Evolutionary conservation across 2,329 filamentous ascomycete species (phyloP).

Genomic region (Fusarium succisae): DNA sequence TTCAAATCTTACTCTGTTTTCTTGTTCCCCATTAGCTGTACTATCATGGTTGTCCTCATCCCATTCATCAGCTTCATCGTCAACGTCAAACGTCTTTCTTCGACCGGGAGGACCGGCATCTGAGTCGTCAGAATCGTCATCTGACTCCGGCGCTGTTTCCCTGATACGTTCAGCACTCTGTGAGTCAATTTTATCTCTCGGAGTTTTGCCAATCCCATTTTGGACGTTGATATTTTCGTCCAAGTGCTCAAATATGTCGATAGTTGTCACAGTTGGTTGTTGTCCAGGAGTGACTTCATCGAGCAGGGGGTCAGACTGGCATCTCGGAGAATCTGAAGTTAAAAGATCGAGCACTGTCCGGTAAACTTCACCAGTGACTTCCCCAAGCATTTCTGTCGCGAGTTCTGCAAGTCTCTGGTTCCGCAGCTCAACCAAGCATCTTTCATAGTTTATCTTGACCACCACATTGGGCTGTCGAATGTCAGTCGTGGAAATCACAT

Average conservation of each 20-base stretch:
- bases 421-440: slow-evolving; percentile 82
- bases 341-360: slow-evolving; percentile 75
- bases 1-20: slow-evolving; percentile 62
- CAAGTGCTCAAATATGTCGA: slow-evolving; percentile 66
- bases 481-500: slow-evolving; percentile 40
- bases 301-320: slow-evolving; percentile 65
- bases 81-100: slow-evolving; percentile 31
- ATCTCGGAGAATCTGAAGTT: slow-evolving; percentile 74
- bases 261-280: slow-evolving; percentile 58
- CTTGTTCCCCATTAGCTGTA: slow-evolving; percentile 48
- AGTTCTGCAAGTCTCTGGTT: slow-evolving; percentile 80
- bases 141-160: slow-evolving; percentile 47
- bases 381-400: slow-evolving; percentile 74
- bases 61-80: slow-evolving; percentile 48
- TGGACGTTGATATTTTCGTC: slow-evolving; percentile 63
- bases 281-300: slow-evolving; percentile 45
- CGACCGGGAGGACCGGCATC: slow-evolving; percentile 43
- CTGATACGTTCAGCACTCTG: slow-evolving; percentile 60
- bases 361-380: slow-evolving; percentile 82
- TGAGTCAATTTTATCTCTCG: slow-evolving; percentile 57
- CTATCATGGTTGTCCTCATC: slow-evolving; percentile 46
- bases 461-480: slow-evolving; percentile 71
- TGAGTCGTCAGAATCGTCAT: slow-evolving; percentile 50
- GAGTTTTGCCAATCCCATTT: slow-evolving; percentile 65
- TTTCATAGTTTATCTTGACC: slow-evolving; percentile 84